Evolutionary conservation across 2,329 filamentous ascomycete species (phyloP).

Genomic region (Peltaster fructicola): DNA sequence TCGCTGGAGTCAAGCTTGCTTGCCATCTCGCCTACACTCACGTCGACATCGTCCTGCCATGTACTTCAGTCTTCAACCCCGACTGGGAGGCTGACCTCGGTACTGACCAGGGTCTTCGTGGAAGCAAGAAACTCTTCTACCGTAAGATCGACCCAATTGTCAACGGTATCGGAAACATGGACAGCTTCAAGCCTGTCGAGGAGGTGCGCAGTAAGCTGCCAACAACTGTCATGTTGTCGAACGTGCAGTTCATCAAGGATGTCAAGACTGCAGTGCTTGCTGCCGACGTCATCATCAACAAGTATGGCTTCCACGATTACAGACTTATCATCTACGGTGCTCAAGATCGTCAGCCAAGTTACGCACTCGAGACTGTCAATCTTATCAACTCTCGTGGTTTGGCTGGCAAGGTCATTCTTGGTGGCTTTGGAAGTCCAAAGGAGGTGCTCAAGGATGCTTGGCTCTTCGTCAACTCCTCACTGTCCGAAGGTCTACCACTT

Average conservation of each 20-base stretch:
- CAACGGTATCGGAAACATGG: constrained; percentile 43
- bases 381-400: constrained; percentile 32
- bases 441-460: constrained; percentile 38
- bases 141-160: constrained; percentile 42
- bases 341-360: constrained; percentile 38
- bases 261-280: constrained; percentile 42
- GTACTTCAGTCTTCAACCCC: constrained; percentile 41
- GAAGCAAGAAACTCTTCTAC: constrained; percentile 33
- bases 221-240: constrained; percentile 43
- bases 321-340: constrained; percentile 40
- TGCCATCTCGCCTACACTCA: too few relatives aligned
- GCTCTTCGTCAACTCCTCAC: constrained; percentile 34
- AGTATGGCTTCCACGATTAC: constrained; percentile 41
- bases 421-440: constrained; percentile 35
- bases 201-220: constrained; percentile 33
- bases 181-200: constrained; percentile 37
- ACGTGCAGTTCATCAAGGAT: constrained; percentile 37
- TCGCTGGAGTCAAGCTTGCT: too few relatives aligned
- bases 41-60: constrained; percentile 38
- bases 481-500: constrained; percentile 28
- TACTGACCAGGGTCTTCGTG: constrained; percentile 32
- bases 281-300: constrained; percentile 42
- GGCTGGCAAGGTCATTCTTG: constrained; percentile 27
- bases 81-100: constrained; percentile 42
- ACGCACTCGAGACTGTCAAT: constrained; percentile 35